These are phyloP conservation scores for Trichoderma asperellum DNA, from an alignment of 2,329 filamentous ascomycete genomes.

Conservation along the genomic window DNA sequence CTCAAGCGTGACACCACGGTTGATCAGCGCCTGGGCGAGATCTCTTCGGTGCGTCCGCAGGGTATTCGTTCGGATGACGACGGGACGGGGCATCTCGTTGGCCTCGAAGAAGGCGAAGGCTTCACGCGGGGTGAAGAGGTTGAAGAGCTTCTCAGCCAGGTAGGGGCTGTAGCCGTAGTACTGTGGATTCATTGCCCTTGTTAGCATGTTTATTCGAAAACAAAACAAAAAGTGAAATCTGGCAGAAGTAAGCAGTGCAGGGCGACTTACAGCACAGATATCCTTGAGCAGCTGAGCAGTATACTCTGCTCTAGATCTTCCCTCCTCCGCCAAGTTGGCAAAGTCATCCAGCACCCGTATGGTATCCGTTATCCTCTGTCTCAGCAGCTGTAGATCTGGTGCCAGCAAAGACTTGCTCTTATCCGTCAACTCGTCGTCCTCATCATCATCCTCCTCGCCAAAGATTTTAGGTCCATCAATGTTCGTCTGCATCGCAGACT, in stretches of 20 bases:
- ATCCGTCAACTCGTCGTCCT: conserved; percentile 57
- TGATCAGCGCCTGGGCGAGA: conserved; percentile 90
- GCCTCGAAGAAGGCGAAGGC: conserved; percentile 98
- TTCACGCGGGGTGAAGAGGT: conserved; percentile 88
- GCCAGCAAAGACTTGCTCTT: conserved; percentile 70
- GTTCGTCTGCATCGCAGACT: conserved; percentile 88
- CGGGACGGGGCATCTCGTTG: conserved; percentile 90
- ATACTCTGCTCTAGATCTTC: conserved; percentile 85
- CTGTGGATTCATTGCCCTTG: not conserved
- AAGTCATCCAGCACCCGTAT: conserved; percentile 91
- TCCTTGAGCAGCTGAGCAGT: conserved; percentile 84
- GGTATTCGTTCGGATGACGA: conserved; percentile 97
- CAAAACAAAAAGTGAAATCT: not conserved
- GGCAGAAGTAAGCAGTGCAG: not conserved
- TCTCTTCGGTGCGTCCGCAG: conserved; percentile 76
- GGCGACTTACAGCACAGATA: conserved; percentile 66
- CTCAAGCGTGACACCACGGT: conserved; percentile 92
- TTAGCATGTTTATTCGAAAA: conserved; percentile 8
- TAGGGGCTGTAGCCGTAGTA: conserved; percentile 97
- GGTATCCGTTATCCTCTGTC: conserved; percentile 88
- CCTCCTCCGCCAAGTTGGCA: conserved; percentile 75
- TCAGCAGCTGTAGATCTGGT: conserved; percentile 86
- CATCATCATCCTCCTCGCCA: conserved; percentile 60
- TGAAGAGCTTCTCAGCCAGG: conserved; percentile 94
- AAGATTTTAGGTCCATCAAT: conserved; percentile 77